Percentiles rank a stretch among this genome's conserved stretches.
Conservation (phyloP, 208 protist genomes). For the Leishmania tropica region DNA sequence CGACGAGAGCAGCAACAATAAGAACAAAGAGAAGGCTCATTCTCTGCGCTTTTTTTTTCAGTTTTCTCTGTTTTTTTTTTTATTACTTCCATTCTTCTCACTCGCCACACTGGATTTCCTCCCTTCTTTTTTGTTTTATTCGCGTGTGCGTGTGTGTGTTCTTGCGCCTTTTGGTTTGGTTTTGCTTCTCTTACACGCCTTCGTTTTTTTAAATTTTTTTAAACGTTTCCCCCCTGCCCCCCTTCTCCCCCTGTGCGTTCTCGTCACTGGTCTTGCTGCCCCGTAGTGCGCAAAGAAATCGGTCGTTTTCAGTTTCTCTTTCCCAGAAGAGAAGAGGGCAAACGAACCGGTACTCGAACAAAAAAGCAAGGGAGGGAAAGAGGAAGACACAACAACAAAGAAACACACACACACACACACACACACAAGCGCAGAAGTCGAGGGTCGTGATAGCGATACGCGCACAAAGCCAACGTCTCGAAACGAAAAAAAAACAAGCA, state of each 20-base stretch:
- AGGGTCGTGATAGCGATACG: neutral
- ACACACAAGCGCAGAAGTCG: neutral
- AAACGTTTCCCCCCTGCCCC: neutral
- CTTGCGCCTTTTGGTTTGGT: neutral
- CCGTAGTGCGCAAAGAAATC: neutral
- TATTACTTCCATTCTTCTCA: neutral
- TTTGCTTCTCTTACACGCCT: neutral
- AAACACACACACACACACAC: neutral
- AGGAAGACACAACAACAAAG: neutral
- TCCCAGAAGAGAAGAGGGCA: neutral
- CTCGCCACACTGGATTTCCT: neutral
- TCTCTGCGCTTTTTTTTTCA: neutral
- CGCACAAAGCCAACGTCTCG: neutral
- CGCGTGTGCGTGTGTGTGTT: neutral
- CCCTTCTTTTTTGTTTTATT: neutral
- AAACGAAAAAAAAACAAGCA: neutral
- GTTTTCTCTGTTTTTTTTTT: neutral
- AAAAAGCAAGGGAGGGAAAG: neutral
- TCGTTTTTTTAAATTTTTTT: constrained; percentile 13
- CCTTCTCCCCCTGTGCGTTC: neutral
- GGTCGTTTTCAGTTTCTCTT: neutral
- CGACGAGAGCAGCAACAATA: neutral
- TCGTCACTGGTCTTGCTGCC: neutral
- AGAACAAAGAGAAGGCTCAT: neutral
- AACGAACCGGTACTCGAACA: neutral